Evolutionary conservation across 1,284 basidiomycete genomes (phyloP).

Genomic region (Fomes fomentarius): DNA sequence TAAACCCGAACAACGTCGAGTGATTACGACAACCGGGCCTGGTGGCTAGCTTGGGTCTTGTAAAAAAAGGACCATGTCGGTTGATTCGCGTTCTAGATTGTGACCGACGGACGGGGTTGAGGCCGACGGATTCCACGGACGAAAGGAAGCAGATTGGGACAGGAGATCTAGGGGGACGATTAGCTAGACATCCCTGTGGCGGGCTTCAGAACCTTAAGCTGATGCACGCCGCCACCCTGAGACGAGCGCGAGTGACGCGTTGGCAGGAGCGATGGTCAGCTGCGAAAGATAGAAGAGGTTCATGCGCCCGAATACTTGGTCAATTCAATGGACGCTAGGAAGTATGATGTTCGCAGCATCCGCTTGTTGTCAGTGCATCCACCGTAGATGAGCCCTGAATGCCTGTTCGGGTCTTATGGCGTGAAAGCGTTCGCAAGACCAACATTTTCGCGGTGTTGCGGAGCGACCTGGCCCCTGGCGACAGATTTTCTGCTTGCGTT

Average conservation of each 20-base stretch:
- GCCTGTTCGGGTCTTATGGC: conserved; percentile 10
- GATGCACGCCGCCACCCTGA: background rate
- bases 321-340: conserved; percentile 19
- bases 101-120: background rate
- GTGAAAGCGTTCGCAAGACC: background rate
- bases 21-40: too few species aligned
- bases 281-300: background rate
- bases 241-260: background rate
- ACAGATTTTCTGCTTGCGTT: conserved; percentile 4
- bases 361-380: background rate
- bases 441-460: background rate
- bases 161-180: conserved; percentile 22
- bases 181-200: background rate
- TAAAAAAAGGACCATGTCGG: background rate
- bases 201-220: conserved; percentile 2
- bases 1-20: too few species aligned
- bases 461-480: conserved; percentile 13
- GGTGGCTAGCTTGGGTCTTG: background rate
- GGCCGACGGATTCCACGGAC: background rate
- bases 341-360: background rate
- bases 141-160: conserved; percentile 3
- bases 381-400: conserved; percentile 3
- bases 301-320: conserved; percentile 5
- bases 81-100: background rate
- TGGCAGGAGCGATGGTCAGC: background rate